Conservation (phyloP, 2,329 filamentous ascomycete species). For the Nemania serpens region DNA sequence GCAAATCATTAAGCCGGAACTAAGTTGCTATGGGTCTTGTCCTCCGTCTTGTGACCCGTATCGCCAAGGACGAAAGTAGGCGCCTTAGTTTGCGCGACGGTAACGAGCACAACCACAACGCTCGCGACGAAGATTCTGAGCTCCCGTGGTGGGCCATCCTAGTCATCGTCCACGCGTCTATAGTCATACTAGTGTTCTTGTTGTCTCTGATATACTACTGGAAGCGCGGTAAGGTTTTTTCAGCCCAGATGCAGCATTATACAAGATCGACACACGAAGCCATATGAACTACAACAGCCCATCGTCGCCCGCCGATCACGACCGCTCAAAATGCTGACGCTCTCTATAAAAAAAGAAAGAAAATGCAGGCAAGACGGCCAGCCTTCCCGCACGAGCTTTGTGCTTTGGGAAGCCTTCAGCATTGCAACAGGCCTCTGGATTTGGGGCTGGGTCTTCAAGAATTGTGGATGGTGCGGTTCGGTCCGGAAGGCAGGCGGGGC, state of each 20-base stretch:
- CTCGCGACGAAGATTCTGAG: background rate
- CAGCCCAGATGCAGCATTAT: background rate
- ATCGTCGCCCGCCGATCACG: too few relatives aligned
- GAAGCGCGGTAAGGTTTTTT: slow-evolving; percentile 11
- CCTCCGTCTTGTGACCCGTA: background rate
- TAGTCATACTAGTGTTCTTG: slow-evolving; percentile 10
- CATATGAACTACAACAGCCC: too few relatives aligned
- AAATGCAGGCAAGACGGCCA: slow-evolving; percentile 11
- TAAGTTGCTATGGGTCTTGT: slow-evolving; percentile 9
- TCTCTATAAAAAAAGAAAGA: slow-evolving; percentile 15
- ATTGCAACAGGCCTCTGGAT: slow-evolving; percentile 24
- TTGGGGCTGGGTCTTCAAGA: slow-evolving; percentile 25
- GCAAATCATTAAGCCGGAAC: too few relatives aligned
- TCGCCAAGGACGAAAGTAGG: background rate
- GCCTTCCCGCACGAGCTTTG: slow-evolving; percentile 15
- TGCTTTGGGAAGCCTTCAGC: slow-evolving; percentile 29
- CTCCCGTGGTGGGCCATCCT: slow-evolving; percentile 7
- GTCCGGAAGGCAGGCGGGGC: background rate
- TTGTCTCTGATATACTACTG: slow-evolving; percentile 10
- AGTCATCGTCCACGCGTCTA: slow-evolving; percentile 1
- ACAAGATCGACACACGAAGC: too few relatives aligned
- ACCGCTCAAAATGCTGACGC: background rate
- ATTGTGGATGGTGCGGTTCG: slow-evolving; percentile 7
- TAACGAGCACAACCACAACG: background rate
- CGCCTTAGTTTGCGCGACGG: background rate